A percentile compares a stretch with the other conserved stretches of the same genome.
Conservation (phyloP, 495 filamentous ascomycete species). For the Lindgomyces ingoldianus region DNA sequence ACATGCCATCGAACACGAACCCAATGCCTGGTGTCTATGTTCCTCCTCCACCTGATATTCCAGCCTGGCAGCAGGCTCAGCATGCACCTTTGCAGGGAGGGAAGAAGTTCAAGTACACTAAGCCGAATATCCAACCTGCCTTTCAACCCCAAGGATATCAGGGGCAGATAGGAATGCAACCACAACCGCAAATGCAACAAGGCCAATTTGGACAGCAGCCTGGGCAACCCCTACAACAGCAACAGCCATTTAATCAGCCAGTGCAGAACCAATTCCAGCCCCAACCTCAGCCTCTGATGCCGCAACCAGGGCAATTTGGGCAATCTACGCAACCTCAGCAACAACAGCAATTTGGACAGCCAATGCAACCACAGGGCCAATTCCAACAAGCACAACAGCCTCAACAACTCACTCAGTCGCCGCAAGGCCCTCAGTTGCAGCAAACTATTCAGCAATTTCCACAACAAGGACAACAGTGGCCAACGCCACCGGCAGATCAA, state of each 20-base stretch:
- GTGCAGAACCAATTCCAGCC: constrained; percentile 13
- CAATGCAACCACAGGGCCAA: constrained; percentile 19
- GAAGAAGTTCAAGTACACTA: constrained; percentile 39
- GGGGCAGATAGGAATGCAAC: constrained; percentile 6
- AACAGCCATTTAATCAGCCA: constrained; percentile 9
- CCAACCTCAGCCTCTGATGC: not conserved
- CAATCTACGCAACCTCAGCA: constrained; percentile 4
- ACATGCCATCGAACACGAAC: constrained; percentile 37
- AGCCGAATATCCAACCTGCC: constrained; percentile 24
- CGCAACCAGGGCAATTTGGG: not conserved
- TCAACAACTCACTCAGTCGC: constrained; percentile 5
- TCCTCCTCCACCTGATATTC: constrained; percentile 38
- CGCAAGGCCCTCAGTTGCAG: not conserved
- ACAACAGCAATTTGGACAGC: constrained; percentile 25
- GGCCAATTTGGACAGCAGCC: constrained; percentile 13
- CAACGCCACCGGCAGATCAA: not conserved
- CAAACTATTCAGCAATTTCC: constrained; percentile 19
- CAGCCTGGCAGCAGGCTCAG: constrained; percentile 35
- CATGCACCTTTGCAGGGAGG: constrained; percentile 34
- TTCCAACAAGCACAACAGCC: constrained; percentile 11
- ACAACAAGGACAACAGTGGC: not conserved
- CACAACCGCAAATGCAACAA: constrained; percentile 14
- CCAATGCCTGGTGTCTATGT: constrained; percentile 39
- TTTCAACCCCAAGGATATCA: constrained; percentile 29
- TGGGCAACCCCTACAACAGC: constrained; percentile 6